Evolutionary conservation across 2,329 filamentous ascomycete species (phyloP), one percentile per base, ranked within the genome.

Genomic region (Hortaea werneckii): DNA sequence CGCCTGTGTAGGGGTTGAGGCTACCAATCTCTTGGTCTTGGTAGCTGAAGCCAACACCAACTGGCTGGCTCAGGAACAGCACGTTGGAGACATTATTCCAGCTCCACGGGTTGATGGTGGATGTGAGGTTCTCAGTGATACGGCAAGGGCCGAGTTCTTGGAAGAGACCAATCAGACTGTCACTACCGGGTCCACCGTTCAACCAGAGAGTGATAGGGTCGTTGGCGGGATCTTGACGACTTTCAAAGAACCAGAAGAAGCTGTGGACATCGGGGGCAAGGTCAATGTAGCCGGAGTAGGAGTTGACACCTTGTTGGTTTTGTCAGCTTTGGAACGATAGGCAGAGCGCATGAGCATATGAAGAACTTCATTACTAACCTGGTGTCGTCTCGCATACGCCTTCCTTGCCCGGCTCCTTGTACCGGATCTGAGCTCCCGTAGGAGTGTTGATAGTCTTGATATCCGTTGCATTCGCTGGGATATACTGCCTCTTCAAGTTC

Each of bases 131-230:
- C 2, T 55, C 55, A 5, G 74, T 72, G 32, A 80, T 65, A 6
- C 61, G 62, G 45, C 54, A 57, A 72, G 73, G 49, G 4, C 58
- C 58, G 8, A 76, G 58, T 41, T 59, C 68, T 49, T 75, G 67
- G 49, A 79, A 79, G 1, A 79, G 58, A 1, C 76, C 77, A 42
- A 78, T 75, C 72, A 81, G 71, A 5, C 73, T 78, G 8, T 70
- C 73, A 5, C 69, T 70, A 2, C 78, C 79, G 4, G 79, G 78
- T 0, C 79, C 79, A 30, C 75, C 76, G 49, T 74, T 74, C 56
- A 82, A 71, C 73, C 77, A 82, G 11, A 80, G 71, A 0, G 75
- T 73, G n/a, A 81, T 61, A 0, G 78, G 78, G 3, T 77, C 77
- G 40, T 70, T 67, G 6, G 54, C 49, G 0, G 77, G 68, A 53